Evolutionary conservation across 176 grass and related monocot genomes (phyloP).

Genomic region (Carex littledalei): DNA sequence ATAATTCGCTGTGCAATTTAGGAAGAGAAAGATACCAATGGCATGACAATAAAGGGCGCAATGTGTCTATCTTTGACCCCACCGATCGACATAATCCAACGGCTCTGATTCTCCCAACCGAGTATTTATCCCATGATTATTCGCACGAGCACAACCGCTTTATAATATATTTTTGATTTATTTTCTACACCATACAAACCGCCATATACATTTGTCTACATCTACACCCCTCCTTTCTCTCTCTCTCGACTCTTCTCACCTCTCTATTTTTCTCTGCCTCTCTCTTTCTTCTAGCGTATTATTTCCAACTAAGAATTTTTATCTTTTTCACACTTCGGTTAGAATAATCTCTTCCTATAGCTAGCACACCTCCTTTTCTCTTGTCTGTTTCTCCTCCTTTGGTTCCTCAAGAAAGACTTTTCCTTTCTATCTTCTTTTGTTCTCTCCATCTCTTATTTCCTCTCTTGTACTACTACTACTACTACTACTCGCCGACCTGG

Average conservation of each 20-base stretch:
- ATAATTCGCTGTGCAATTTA: not conserved
- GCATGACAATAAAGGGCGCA: not conserved
- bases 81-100: slow-evolving; percentile 2
- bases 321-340: slow-evolving; percentile 5
- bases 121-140: not conserved
- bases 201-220: slow-evolving; percentile 17
- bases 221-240: not conserved
- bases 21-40: not conserved
- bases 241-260: not conserved
- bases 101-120: not conserved
- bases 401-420: not conserved
- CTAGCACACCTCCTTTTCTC: not conserved
- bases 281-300: slow-evolving; percentile 4
- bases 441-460: not conserved
- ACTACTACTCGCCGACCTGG: slow-evolving; percentile 16
- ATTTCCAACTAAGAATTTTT: not conserved
- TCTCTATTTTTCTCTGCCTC: slow-evolving; percentile 8
- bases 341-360: not conserved
- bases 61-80: not conserved
- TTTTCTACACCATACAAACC: slow-evolving; percentile 23
- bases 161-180: not conserved
- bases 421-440: not conserved
- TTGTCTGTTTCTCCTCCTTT: slow-evolving; percentile 4
- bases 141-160: not conserved
- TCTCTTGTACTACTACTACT: not conserved